phyloP scores from a whole-genome alignment of 2,329 filamentous ascomycete genomes.

The Botrytis elliptica region DNA sequence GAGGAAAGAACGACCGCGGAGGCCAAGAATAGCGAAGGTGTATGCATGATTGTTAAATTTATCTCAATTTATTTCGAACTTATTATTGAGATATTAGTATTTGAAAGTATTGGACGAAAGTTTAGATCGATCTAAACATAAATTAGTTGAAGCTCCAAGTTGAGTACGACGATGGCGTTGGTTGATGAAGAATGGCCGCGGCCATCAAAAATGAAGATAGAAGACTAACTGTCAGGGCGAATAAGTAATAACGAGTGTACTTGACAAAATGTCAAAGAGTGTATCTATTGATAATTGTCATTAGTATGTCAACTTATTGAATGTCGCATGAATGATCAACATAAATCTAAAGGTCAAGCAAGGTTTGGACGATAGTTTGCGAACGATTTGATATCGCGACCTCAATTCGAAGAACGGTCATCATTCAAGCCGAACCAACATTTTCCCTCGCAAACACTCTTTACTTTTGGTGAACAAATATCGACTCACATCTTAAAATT shows the following conservation, averaged over 20 bases:
- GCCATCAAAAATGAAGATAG: not conserved
- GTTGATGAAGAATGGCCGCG: not conserved
- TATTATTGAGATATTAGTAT: slow-evolving; percentile 19
- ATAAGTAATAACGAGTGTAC: slow-evolving; percentile 55
- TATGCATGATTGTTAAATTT: slow-evolving; percentile 47
- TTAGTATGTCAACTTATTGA: slow-evolving; percentile 29
- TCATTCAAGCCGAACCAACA: not conserved
- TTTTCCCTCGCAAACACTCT: not conserved
- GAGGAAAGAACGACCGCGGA: slow-evolving; percentile 50
- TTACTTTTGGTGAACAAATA: not conserved
- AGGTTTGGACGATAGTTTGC: slow-evolving; percentile 12
- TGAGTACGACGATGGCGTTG: slow-evolving; percentile 26
- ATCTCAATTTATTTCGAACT: slow-evolving; percentile 8
- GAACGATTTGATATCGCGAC: slow-evolving; percentile 29
- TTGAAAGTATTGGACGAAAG: slow-evolving; percentile 10
- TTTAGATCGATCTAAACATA: slow-evolving; percentile 23
- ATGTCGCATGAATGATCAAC: slow-evolving; percentile 35
- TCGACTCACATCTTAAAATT: slow-evolving; percentile 35
- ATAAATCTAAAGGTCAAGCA: not conserved
- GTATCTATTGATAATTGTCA: slow-evolving; percentile 38
- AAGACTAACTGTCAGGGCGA: slow-evolving; percentile 50
- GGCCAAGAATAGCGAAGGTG: slow-evolving; percentile 49
- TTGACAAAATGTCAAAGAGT: slow-evolving; percentile 58
- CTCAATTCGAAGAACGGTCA: not conserved
- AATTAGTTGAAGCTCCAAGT: slow-evolving; percentile 30